A percentile compares a stretch with the other conserved stretches of the same genome.
These are phyloP conservation scores for Colletotrichum cordylinicola DNA, from an alignment of 2,329 filamentous ascomycete genomes.

Conservation along the genomic window DNA sequence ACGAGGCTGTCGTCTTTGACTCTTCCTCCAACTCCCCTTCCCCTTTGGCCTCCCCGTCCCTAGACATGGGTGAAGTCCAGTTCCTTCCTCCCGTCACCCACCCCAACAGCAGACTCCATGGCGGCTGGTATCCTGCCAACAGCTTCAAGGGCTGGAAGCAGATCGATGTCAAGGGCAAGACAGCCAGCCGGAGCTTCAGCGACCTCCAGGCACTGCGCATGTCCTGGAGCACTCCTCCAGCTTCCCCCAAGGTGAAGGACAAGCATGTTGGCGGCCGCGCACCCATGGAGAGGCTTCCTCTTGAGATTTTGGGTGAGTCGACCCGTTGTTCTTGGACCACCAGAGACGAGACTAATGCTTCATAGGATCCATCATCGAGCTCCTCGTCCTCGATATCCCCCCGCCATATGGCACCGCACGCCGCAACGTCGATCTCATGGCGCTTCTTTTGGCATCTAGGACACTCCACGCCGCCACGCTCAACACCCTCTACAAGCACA, in stretches of 20 bases:
- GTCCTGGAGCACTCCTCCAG: conserved; percentile 54
- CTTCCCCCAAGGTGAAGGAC: conserved; percentile 33
- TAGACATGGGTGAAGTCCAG: conserved; percentile 43
- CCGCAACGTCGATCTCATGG: conserved; percentile 80
- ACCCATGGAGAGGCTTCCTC: conserved; percentile 70
- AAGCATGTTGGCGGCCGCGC: conserved; percentile 53
- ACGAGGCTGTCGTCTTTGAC: conserved; percentile 59
- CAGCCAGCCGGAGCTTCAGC: conserved; percentile 66
- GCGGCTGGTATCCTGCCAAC: conserved; percentile 63
- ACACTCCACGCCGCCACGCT: conserved; percentile 76
- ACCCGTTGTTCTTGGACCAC: conserved; percentile 8
- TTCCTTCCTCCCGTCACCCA: conserved; percentile 60
- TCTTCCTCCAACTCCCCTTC: conserved; percentile 50
- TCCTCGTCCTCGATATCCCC: conserved; percentile 74
- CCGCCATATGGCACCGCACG: conserved; percentile 76
- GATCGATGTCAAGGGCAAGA: conserved; percentile 63
- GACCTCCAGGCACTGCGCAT: conserved; percentile 62
- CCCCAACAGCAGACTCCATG: conserved; percentile 62
- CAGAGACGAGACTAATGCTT: conserved; percentile 15
- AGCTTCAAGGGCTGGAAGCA: conserved; percentile 68
- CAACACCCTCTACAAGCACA: conserved; percentile 77
- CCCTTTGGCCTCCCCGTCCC: conserved; percentile 25
- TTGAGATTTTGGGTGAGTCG: conserved; percentile 73
- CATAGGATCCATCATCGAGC: conserved; percentile 74
- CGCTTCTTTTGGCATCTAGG: conserved; percentile 77